phyloP scores from a whole-genome alignment of 1,284 basidiomycete species.

The Apiotrichum gracile region DNA sequence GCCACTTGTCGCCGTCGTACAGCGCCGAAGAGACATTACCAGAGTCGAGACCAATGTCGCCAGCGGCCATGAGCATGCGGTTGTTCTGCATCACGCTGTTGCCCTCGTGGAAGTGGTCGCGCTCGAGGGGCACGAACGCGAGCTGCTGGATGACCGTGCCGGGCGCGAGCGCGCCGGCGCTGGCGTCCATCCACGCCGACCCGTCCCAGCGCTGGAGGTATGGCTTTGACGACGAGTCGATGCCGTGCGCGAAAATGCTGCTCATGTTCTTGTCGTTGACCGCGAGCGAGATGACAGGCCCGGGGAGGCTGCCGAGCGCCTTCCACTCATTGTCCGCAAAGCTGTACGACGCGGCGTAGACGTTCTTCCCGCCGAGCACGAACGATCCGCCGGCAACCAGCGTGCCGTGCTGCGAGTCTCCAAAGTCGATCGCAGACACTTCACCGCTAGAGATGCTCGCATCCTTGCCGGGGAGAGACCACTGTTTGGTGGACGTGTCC shows the following conservation, averaged over 20 bases:
- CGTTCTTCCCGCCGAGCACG: conserved; percentile 54
- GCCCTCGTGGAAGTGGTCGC: conserved; percentile 49
- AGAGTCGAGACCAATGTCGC: conserved; percentile 62
- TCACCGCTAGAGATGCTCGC: conserved; percentile 67
- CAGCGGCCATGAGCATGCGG: conserved; percentile 85
- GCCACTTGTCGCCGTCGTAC: conserved; percentile 76
- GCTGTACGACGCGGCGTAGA: conserved; percentile 66
- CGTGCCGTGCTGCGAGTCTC: conserved; percentile 52
- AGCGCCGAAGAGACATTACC: conserved; percentile 78
- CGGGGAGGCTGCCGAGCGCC: conserved; percentile 63
- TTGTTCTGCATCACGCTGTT: conserved; percentile 67
- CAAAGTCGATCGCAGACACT: conserved; percentile 60
- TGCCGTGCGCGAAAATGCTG: conserved; percentile 85
- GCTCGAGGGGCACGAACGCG: conserved; percentile 79
- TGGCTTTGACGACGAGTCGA: conserved; percentile 57
- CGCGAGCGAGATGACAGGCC: conserved; percentile 81
- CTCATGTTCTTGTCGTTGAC: conserved; percentile 73
- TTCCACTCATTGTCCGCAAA: conserved; percentile 64
- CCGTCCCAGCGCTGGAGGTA: conserved; percentile 83
- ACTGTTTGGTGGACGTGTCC: conserved; percentile 62
- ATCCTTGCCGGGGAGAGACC: conserved; percentile 66
- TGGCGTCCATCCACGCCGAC: conserved; percentile 60
- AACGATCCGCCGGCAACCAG: conserved; percentile 73
- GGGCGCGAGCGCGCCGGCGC: conserved; percentile 48
- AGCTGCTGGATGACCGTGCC: conserved; percentile 62